These are phyloP conservation scores for Botryotinia narcissicola DNA, from an alignment of 2,329 filamentous ascomycete species.

Conservation along the genomic window DNA sequence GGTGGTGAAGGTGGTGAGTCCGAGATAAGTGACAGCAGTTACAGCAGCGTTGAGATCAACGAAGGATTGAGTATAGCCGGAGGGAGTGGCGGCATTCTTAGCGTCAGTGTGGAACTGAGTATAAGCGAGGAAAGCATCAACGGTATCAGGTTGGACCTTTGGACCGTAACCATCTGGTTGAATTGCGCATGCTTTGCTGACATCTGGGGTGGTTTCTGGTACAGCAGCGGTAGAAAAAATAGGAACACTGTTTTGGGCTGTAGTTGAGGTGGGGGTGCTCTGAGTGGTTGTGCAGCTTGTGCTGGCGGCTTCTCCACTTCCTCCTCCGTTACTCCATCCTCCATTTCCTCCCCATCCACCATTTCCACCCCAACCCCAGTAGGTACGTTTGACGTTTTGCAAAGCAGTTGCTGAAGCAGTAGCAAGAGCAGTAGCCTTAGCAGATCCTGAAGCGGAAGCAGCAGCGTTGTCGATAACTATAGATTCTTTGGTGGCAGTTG, in stretches of 20 bases:
- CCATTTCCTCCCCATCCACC: neutral
- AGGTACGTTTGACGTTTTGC: neutral
- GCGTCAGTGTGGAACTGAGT: slow-evolving; percentile 30
- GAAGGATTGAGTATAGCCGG: slow-evolving; percentile 38
- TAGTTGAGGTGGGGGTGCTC: neutral
- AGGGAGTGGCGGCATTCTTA: slow-evolving; percentile 32
- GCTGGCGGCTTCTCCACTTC: neutral
- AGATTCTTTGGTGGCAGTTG: neutral
- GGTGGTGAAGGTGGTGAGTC: slow-evolving; percentile 31
- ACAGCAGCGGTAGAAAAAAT: neutral
- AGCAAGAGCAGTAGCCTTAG: neutral
- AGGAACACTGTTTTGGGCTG: neutral
- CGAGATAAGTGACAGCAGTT: slow-evolving; percentile 31
- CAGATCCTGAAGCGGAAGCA: neutral
- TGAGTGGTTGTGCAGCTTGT: neutral
- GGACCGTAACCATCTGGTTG: slow-evolving; percentile 37
- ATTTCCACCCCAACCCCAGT: neutral
- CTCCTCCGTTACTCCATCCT: neutral
- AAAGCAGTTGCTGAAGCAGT: slow-evolving; percentile 2
- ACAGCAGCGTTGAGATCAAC: slow-evolving; percentile 33
- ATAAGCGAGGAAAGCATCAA: slow-evolving; percentile 35
- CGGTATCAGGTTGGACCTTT: slow-evolving; percentile 38
- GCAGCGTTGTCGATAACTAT: neutral
- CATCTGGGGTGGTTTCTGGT: slow-evolving; percentile 1
- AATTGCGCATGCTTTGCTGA: slow-evolving; percentile 1